Conservation (phyloP, 2,329 filamentous ascomycete species). For the Ophiocordyceps sinensis region DNA sequence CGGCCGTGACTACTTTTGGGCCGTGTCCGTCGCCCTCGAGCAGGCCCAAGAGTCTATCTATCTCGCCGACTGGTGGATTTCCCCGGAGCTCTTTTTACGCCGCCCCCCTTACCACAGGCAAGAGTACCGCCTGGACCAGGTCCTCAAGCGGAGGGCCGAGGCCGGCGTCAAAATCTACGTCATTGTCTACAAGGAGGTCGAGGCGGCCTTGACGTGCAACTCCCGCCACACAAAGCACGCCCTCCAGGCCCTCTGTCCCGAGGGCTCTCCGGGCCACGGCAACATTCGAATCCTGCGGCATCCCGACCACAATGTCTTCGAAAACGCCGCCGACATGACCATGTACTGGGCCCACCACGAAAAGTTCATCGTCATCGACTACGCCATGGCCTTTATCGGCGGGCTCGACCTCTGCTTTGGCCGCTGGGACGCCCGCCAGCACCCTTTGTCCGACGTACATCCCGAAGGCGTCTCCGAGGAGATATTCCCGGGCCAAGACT, state of each 20-base stretch:
- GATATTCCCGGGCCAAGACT: conserved; percentile 90
- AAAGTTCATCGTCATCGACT: conserved; percentile 93
- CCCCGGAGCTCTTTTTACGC: conserved; percentile 73
- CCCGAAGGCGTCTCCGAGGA: conserved; percentile 70
- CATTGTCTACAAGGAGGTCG: conserved; percentile 80
- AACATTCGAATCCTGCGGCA: conserved; percentile 86
- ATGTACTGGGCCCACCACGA: conserved; percentile 98
- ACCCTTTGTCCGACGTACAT: conserved; percentile 75
- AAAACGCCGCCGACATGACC: conserved; percentile 90
- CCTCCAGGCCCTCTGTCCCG: conserved; percentile 62
- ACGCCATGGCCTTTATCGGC: conserved; percentile 80
- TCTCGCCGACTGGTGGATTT: conserved; percentile 95
- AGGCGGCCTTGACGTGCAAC: conserved; percentile 77
- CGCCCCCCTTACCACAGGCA: conserved; percentile 71
- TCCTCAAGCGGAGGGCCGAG: conserved; percentile 80
- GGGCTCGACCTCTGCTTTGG: conserved; percentile 93
- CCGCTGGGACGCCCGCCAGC: conserved; percentile 79
- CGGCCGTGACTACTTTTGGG: conserved; percentile 88
- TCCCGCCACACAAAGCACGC: conserved; percentile 86
- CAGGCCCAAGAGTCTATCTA: conserved; percentile 87
- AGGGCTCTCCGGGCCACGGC: conserved; percentile 67
- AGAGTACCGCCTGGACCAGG: conserved; percentile 73
- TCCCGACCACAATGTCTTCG: conserved; percentile 87
- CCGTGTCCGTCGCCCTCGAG: conserved; percentile 82
- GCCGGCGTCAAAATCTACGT: conserved; percentile 90